Evolutionary conservation across 257 asterid species (phyloP).

Genomic region (Nicotiana tabacum): DNA sequence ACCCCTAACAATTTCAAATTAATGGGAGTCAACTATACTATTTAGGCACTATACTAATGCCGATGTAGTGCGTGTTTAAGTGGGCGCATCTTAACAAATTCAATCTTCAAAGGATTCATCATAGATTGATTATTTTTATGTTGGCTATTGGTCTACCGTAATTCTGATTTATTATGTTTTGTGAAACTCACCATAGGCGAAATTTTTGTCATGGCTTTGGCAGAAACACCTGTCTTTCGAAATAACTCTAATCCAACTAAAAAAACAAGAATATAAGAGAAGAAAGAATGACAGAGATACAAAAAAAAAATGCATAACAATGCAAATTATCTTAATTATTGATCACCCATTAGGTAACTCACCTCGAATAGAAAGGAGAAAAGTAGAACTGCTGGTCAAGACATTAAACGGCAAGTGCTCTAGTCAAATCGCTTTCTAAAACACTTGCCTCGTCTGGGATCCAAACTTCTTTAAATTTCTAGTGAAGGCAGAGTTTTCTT

Average conservation of each 20-base stretch:
- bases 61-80: background rate
- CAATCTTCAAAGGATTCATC: background rate
- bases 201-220: background rate
- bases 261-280: background rate
- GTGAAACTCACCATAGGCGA: background rate
- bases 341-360: background rate
- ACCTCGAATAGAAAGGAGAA: background rate
- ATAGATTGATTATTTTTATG: background rate
- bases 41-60: background rate
- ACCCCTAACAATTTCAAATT: background rate
- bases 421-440: slow-evolving; percentile 10
- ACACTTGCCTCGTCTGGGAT: background rate
- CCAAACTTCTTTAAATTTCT: background rate
- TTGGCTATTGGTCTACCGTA: background rate
- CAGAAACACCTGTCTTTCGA: background rate
- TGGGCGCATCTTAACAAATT: background rate
- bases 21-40: background rate
- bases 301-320: background rate
- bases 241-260: background rate
- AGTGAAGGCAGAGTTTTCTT: too few species aligned
- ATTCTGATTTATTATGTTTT: background rate
- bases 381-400: background rate
- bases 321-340: background rate
- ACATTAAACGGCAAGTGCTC: background rate
- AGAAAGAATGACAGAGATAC: background rate